Base-by-base conservation (phyloP, 2,329 filamentous ascomycete species). In the Pseudogymnoascus sp. region DNA sequence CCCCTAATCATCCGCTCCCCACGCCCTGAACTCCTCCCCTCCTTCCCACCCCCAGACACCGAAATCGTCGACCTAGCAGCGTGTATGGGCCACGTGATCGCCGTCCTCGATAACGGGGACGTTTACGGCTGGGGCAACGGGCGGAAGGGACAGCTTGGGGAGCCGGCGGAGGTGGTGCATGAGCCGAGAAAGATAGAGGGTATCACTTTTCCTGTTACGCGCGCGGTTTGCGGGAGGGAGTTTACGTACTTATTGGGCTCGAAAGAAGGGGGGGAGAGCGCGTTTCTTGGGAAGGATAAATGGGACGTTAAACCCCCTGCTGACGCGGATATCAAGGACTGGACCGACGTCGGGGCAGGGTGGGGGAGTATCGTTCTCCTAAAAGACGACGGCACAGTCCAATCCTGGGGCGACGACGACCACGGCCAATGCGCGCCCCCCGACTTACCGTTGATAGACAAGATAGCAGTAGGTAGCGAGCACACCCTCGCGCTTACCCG, bases 71-170 rank as follows among this genome's bases (percentile, higher is more conserved):
- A 88, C 63, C 71, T 97, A 25, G 79, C 87, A 1, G 88, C 90
- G 9, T 86, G 89, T 33, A 89, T 96, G 79, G 86, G 85, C 21
- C 95, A 99, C 71, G 85, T 86, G 0, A 83, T 96, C 14, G 85
- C 79, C 1, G 83, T 97, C 0, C 75, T 96, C 3, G 83, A 82
- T 45, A 88, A 89, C 71, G 93, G 93, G 0, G 81, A 89, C 14
- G 87, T 88, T 1, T 96, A 89, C 72, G 93, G 91, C 2, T 97
- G 93, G 93, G 95, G 95, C 0, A 90, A 86, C 69, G 88, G 89
- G 12, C 83, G 91, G 23, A 95, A 96, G 71, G 90, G 90, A 0
- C 93, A 99, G 73, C 77, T 96, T 0, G 93, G 92, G 0, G 75
- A 78, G 43, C 81, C 82, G 0, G 76, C 77, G 28, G 78, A 76